phyloP scores from a whole-genome alignment of 129 eudicot genomes.

The Pseudognaphalium luteoalbum region DNA sequence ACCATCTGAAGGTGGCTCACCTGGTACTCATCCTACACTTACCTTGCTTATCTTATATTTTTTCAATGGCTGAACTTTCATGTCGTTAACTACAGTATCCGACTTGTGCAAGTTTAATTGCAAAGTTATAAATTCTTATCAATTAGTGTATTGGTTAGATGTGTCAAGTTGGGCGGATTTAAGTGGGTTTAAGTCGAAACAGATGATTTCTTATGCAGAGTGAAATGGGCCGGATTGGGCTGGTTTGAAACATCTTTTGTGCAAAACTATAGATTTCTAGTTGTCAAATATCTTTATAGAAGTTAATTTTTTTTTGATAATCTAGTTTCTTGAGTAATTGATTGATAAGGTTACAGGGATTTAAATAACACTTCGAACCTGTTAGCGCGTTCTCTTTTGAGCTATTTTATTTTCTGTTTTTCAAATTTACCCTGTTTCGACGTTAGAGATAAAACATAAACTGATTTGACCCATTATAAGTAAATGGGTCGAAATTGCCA shows the following conservation, averaged over 20 bases:
- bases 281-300: background rate
- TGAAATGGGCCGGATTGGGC: background rate
- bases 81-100: background rate
- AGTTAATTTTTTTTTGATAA: background rate
- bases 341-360: too few relatives aligned
- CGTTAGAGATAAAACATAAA: background rate
- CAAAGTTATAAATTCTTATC: too few relatives aligned
- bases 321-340: too few relatives aligned
- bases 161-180: background rate
- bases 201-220: background rate
- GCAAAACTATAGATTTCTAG: background rate
- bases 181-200: background rate
- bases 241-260: background rate
- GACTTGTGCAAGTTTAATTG: background rate
- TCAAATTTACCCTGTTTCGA: background rate
- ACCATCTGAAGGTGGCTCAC: constrained; percentile 50
- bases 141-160: background rate
- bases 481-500: background rate
- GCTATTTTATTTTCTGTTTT: background rate
- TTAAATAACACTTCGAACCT: too few relatives aligned
- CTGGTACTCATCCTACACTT: constrained; percentile 44
- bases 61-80: background rate
- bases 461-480: background rate
- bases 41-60: background rate
- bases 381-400: background rate